Base-by-base conservation (phyloP, 2,329 filamentous ascomycete genomes). In the Fusarium caatingaense region DNA sequence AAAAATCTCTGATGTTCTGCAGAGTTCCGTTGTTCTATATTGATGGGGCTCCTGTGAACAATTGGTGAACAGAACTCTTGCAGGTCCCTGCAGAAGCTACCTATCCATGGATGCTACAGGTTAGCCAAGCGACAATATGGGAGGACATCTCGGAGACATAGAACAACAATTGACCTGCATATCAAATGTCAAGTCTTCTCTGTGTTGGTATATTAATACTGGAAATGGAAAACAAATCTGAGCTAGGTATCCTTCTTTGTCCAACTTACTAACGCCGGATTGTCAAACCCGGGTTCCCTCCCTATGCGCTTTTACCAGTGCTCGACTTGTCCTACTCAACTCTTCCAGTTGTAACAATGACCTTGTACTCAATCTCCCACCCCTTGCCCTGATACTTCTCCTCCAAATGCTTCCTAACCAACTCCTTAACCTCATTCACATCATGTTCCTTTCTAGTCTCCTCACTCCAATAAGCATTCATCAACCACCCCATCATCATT, bases 401-500 rank as follows among this genome's bases (percentile, higher is more conserved):
- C 51, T 77, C 76, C 41, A 85, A 58, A 66, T 81, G 77, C 41
- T 72, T 73, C 69, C 69, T 76, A 16, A 85, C 41, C 72, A 81
- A 37, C 21, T 54, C 74, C 56, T 73, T 76, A 1, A 82, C 79
- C 69, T 83, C 83, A 3, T 79, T 77, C 28, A 67, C n/a, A 8
- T 75, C 59, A 64, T 81, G 80, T 62, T 77, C 79, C 41, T 65
- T 69, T 66, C 76, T 71, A 64, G 73, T 69, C 71, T 83, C 80
- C 66, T 83, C 81, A 32, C 76, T 78, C 81, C 83, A 85, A 54
- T 75, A 78, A 41, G 75, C 68, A 20, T 74, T 78, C 55, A 80
- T 75, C 60, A 82, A 49, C 76, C 77, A 82, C 1, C 78, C 70
- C 40, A 83, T 49, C 80, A 85, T 84, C 71, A 78, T 77, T 1